Percentiles rank a stretch among this genome's conserved stretches.
These are phyloP conservation scores for Hanseniaspora valbyensis DNA, from an alignment of 805 yeast species.

Conservation along the genomic window DNA sequence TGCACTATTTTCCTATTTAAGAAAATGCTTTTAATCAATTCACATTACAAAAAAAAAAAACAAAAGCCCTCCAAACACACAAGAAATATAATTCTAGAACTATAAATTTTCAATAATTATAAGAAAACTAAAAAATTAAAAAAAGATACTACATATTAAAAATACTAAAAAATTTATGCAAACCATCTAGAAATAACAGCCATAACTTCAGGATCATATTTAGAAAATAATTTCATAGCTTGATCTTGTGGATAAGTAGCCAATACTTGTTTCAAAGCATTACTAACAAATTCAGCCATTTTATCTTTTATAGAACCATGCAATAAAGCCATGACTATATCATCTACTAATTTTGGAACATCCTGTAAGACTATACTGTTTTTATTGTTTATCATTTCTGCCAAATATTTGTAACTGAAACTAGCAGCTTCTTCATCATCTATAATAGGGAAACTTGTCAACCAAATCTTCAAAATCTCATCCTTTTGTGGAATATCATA, in stretches of 20 bases:
- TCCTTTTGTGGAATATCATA: slow-evolving; percentile 59
- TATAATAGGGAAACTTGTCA: slow-evolving; percentile 66
- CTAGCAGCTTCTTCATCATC: slow-evolving; percentile 86
- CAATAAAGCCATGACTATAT: slow-evolving; percentile 63
- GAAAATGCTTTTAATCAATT: too few relatives aligned
- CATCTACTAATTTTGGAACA: slow-evolving; percentile 51
- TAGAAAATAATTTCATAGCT: slow-evolving; percentile 52
- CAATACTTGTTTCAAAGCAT: slow-evolving; percentile 52
- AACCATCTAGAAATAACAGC: slow-evolving; percentile 53
- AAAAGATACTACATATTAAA: too few relatives aligned
- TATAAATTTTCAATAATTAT: too few relatives aligned
- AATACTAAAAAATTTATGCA: too few relatives aligned
- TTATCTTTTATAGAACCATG: slow-evolving; percentile 57
- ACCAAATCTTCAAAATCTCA: slow-evolving; percentile 61
- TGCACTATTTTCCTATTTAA: too few relatives aligned
- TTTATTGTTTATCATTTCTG: slow-evolving; percentile 55
- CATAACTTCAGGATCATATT: slow-evolving; percentile 51
- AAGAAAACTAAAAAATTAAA: not conserved
- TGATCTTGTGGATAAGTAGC: slow-evolving; percentile 56
- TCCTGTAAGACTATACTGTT: slow-evolving; percentile 50
- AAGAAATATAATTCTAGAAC: too few relatives aligned
- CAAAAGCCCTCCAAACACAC: too few relatives aligned
- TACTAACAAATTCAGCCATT: slow-evolving; percentile 55
- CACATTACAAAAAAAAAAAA: too few relatives aligned
- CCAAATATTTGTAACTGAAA: slow-evolving; percentile 63